Percentiles rank a stretch among this genome's conserved stretches.
Conservation (phyloP, 1,284 basidiomycete species). For the Pseudozyma thailandica region DNA sequence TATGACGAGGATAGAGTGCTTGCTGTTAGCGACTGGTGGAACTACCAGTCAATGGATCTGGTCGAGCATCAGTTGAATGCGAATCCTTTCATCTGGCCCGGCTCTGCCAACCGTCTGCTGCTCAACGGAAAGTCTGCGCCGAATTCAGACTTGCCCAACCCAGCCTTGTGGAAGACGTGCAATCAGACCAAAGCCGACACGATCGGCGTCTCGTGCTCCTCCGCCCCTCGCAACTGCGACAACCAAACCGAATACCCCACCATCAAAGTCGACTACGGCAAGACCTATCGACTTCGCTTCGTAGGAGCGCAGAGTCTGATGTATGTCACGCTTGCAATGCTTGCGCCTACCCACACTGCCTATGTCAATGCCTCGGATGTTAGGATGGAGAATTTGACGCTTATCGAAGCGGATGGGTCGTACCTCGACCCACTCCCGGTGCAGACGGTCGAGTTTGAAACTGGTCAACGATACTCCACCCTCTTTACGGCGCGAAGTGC, state of each 20-base stretch:
- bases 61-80: conserved; percentile 28
- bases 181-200: conserved; percentile 21
- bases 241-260: neutral
- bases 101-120: conserved; percentile 41
- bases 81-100: conserved; percentile 58
- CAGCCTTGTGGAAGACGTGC: conserved; percentile 13
- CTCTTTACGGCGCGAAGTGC: conserved; percentile 27
- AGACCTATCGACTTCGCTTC: conserved; percentile 45
- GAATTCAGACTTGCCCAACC: neutral
- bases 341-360: conserved; percentile 16
- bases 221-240: conserved; percentile 3
- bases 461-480: conserved; percentile 58
- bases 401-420: conserved; percentile 59
- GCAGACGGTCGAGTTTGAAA: conserved; percentile 37
- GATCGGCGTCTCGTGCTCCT: conserved; percentile 6
- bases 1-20: conserved; percentile 47
- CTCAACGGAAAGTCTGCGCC: conserved; percentile 47
- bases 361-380: neutral
- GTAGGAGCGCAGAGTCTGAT: conserved; percentile 39
- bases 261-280: conserved; percentile 47
- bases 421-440: conserved; percentile 41
- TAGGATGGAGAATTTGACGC: conserved; percentile 18
- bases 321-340: conserved; percentile 32
- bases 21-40: conserved; percentile 50
- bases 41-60: conserved; percentile 7